Evolutionary conservation across 495 filamentous ascomycete genomes (phyloP).

Genomic region (Polyplosphaeria fusca): DNA sequence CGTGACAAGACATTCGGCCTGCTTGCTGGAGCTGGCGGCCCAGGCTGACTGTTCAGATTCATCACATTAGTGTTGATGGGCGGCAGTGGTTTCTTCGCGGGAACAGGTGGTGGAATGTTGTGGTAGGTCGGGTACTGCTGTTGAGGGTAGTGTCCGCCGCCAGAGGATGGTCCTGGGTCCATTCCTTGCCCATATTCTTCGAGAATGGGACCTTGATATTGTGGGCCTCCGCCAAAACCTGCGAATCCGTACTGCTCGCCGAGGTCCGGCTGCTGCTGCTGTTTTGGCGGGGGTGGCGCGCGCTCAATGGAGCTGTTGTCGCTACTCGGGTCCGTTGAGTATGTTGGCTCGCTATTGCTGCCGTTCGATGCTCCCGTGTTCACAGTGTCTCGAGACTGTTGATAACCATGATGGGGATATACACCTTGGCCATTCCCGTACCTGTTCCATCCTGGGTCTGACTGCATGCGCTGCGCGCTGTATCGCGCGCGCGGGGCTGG

Average conservation of each 20-base stretch:
- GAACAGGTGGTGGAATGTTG: constrained; percentile 20
- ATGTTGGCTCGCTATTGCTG: constrained; percentile 66
- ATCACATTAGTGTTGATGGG: constrained; percentile 5
- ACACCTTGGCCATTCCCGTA: constrained; percentile 47
- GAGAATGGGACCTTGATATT: constrained; percentile 42
- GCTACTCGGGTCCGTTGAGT: constrained; percentile 84
- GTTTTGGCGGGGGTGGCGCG: constrained; percentile 41
- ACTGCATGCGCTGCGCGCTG: constrained; percentile 35
- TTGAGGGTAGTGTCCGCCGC: constrained; percentile 12
- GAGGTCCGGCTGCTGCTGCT: constrained; percentile 45
- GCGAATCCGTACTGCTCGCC: constrained; percentile 56
- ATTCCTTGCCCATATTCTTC: constrained; percentile 42
- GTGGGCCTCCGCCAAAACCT: constrained; percentile 49
- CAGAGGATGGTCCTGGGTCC: constrained; percentile 23
- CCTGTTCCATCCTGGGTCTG: constrained; percentile 44
- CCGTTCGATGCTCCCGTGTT: constrained; percentile 69
- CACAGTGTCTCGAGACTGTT: constrained; percentile 78
- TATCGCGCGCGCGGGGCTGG: constrained; percentile 28
- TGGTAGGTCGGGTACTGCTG: constrained; percentile 4
- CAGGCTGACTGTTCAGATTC: constrained; percentile 6
- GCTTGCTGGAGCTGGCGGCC: not conserved
- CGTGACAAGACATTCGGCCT: constrained; percentile 22
- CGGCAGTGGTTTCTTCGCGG: constrained; percentile 6
- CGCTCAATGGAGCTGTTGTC: constrained; percentile 87
- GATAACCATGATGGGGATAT: constrained; percentile 66